Conservation (phyloP, 257 asterid species). For the Vinca minor region DNA sequence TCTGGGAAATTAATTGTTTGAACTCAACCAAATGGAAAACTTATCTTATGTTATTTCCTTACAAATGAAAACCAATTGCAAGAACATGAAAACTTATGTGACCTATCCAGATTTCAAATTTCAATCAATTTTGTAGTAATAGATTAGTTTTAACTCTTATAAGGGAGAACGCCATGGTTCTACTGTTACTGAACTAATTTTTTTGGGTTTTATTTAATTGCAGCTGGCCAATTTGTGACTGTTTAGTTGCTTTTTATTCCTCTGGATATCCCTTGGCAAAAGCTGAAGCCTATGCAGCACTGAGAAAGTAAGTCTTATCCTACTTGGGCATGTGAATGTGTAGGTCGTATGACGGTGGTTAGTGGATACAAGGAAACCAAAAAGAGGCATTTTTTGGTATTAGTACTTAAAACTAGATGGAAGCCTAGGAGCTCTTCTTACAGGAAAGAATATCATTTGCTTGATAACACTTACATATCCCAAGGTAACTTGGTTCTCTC, state of each 20-base stretch:
- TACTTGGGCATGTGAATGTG: background rate
- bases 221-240: constrained; percentile 98
- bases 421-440: no score
- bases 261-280: constrained; percentile 71
- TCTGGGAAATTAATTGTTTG: no score
- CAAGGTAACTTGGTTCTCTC: background rate
- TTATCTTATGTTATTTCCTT: no score
- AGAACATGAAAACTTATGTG: no score
- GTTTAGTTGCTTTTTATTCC: constrained; percentile 89
- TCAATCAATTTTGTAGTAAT: background rate
- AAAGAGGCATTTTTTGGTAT: background rate
- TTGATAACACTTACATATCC: background rate
- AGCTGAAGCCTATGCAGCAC: constrained; percentile 85
- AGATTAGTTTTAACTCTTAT: no score
- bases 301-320: constrained; percentile 57
- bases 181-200: constrained; percentile 3
- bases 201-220: constrained; percentile 9
- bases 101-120: background rate
- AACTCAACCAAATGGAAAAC: no score
- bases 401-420: background rate
- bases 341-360: background rate
- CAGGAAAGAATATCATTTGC: no score
- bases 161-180: no score
- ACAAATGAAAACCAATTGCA: no score
- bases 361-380: background rate